Evolutionary conservation across 139 green algal genomes (phyloP), one percentile per base, ranked within the genome.

Genomic region (Dunaliella sp.): DNA sequence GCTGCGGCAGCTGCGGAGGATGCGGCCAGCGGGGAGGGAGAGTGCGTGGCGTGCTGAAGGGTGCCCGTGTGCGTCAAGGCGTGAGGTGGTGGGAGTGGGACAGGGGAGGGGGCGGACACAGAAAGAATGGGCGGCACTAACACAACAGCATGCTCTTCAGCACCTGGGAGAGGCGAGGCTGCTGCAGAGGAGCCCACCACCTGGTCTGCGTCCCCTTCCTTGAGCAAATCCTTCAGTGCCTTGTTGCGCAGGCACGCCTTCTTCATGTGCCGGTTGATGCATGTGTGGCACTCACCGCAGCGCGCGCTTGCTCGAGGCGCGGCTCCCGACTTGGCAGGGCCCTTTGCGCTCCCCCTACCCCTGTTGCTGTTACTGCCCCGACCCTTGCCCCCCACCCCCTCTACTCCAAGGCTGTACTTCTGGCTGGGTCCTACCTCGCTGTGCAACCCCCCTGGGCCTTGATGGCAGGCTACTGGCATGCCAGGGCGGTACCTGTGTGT

Each of bases 231-330:
- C 57, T 57, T 78, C 31, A 79, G n/a, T 38, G 83, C 88, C 86
- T 87, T 91, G 57, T 91, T 92, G 36, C 82, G 78, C 78, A 92
- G 32, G 83, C 91, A 94, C 2, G 82, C 88, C 85, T 94, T 94
- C 77, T 94, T 94, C 32, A 94, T 84, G 76, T 92, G 86, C 33
- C 77, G 83, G 59, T 94, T 89, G n/a, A 87, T 76, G 85, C 91
- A 94, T 1, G 89, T 92, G 76, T 90, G 85, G 86, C 91, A 94
- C 37, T 88, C 48, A n/a, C 89, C 88, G 38, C 91, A 94, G 24
- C 90, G 88, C 36, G 37, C 37, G 79, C 79, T 83, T 3, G 31
- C n/a, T 2, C 16, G 77, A n/a, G 48, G 48, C 48, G 16, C 48
- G 16, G 16, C 77, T 48, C 2, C 3, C 33, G 3, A 1, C 77